Percentiles rank a stretch among this genome's conserved stretches.
Conservation (phyloP, 2,329 filamentous ascomycete genomes). For the Purpureocillium lavendulum region DNA sequence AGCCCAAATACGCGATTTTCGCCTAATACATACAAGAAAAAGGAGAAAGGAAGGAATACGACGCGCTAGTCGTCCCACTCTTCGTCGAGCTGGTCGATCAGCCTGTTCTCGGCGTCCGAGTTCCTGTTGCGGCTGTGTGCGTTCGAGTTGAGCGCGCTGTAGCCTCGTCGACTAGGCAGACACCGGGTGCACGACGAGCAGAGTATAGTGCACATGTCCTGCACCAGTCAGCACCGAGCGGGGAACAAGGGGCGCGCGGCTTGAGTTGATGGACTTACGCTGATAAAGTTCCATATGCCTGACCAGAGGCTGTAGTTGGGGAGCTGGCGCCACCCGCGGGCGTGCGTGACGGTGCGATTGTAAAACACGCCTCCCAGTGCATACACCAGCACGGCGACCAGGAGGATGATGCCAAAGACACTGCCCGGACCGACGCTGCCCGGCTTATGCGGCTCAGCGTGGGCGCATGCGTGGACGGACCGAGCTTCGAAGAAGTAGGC, state of each 20-base stretch:
- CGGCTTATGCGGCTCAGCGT: conserved; percentile 61
- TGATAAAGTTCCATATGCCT: conserved; percentile 74
- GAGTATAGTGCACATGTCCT: conserved; percentile 60
- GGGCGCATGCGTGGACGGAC: conserved; percentile 70
- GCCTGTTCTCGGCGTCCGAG: conserved; percentile 77
- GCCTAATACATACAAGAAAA: conserved; percentile 1
- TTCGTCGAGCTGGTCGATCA: conserved; percentile 94
- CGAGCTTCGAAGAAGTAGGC: conserved; percentile 93
- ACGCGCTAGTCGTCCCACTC: conserved; percentile 74
- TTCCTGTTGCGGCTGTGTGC: conserved; percentile 39
- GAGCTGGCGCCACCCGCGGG: conserved; percentile 88
- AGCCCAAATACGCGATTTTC: background rate
- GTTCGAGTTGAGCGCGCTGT: conserved; percentile 53
- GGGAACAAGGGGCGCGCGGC: conserved; percentile 18
- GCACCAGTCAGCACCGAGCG: conserved; percentile 8
- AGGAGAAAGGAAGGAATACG: conserved; percentile 3
- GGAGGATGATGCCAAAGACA: conserved; percentile 81
- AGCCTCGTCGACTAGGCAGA: conserved; percentile 57
- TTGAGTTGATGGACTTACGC: conserved; percentile 45
- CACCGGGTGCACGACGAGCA: conserved; percentile 62
- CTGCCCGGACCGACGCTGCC: conserved; percentile 62
- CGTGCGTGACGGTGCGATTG: conserved; percentile 88
- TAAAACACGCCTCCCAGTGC: conserved; percentile 90
- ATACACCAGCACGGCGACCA: conserved; percentile 75
- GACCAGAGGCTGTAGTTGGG: conserved; percentile 94